phyloP scores from a whole-genome alignment of 2,329 filamentous ascomycete species.

The Metarhizium robertsii region DNA sequence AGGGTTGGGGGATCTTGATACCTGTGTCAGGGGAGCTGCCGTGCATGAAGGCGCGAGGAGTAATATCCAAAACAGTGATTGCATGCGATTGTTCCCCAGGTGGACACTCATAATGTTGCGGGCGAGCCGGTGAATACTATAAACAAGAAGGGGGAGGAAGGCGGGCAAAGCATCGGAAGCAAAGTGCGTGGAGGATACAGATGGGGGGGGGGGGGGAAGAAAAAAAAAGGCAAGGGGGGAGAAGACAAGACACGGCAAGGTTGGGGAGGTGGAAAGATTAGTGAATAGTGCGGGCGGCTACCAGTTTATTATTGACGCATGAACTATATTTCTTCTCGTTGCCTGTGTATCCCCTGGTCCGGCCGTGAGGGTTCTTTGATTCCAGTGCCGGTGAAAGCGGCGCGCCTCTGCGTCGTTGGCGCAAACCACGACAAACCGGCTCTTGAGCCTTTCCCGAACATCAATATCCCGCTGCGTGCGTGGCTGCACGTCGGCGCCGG shows the following conservation, averaged over 20 bases:
- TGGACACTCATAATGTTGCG: not conserved
- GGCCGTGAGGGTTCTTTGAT: constrained; percentile 21
- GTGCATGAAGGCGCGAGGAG: constrained; percentile 1
- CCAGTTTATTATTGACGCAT: constrained; percentile 23
- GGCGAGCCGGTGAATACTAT: not conserved
- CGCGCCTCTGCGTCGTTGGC: constrained; percentile 22
- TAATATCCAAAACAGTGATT: not conserved
- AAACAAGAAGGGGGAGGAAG: not conserved
- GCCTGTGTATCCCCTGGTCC: constrained; percentile 3
- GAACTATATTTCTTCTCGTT: constrained; percentile 14
- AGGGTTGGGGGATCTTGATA: constrained; percentile 1
- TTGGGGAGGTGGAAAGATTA: not conserved
- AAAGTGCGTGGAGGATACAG: not conserved
- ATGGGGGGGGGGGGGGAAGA: not conserved
- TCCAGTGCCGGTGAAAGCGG: constrained; percentile 33
- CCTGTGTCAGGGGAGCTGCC: not conserved
- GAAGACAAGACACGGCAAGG: not conserved
- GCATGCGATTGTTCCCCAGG: not conserved
- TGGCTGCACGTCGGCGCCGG: not conserved
- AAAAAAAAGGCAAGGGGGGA: too few relatives aligned
- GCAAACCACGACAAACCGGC: constrained; percentile 25
- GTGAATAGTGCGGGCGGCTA: constrained; percentile 13
- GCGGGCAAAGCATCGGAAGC: not conserved
- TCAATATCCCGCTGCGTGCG: constrained; percentile 5
- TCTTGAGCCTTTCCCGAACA: constrained; percentile 11